Percentiles rank a stretch among this genome's conserved stretches.
Conservation (phyloP, 1,284 basidiomycete genomes). For the Pterulicium gracile region DNA sequence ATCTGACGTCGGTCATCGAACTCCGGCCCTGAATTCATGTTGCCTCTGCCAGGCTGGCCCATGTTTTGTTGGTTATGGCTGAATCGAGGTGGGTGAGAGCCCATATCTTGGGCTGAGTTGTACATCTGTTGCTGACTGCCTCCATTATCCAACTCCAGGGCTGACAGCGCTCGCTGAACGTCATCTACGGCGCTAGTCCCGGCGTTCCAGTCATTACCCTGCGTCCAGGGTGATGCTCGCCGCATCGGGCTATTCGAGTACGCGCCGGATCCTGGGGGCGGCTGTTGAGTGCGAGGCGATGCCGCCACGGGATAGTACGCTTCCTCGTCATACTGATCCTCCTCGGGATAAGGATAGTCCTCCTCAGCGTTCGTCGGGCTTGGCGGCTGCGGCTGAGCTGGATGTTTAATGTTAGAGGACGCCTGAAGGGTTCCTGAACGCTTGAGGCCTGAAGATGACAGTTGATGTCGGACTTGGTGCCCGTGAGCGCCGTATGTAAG, state of each 20-base stretch:
- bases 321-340: constrained; percentile 45
- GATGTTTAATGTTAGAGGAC: constrained; percentile 14
- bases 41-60: neutral
- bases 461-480: constrained; percentile 28
- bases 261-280: constrained; percentile 26
- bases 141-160: constrained; percentile 41
- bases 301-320: constrained; percentile 28
- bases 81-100: constrained; percentile 52
- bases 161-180: constrained; percentile 59
- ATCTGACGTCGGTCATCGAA: constrained; percentile 43
- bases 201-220: constrained; percentile 44
- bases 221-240: constrained; percentile 56
- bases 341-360: constrained; percentile 42
- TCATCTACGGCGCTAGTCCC: constrained; percentile 46
- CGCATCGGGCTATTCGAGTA: constrained; percentile 53
- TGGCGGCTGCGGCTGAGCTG: neutral
- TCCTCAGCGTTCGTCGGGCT: constrained; percentile 25
- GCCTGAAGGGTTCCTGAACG: constrained; percentile 68
- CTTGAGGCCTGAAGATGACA: constrained; percentile 39
- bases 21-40: constrained; percentile 20
- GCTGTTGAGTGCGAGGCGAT: constrained; percentile 12
- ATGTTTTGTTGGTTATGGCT: constrained; percentile 33
- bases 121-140: constrained; percentile 22
- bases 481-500: constrained; percentile 55
- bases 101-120: constrained; percentile 27